These are phyloP conservation scores for Neltuma alba DNA, from an alignment of 306 rosid genomes.

Conservation along the genomic window DNA sequence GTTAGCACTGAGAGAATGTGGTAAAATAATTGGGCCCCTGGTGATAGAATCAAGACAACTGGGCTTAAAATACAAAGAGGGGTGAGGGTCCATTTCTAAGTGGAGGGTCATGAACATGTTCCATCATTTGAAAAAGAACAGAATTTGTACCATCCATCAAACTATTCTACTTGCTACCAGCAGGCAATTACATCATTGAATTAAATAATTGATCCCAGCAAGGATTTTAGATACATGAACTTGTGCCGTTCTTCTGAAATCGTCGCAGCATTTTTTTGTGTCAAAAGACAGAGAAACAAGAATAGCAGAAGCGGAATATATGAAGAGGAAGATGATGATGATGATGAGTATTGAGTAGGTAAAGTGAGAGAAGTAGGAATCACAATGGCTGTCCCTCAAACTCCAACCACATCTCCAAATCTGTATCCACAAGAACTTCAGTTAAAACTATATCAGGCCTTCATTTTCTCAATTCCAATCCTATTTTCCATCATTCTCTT, in stretches of 20 bases:
- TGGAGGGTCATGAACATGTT: slow-evolving; percentile 53
- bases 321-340: background rate
- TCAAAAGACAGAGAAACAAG: background rate
- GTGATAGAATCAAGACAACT: background rate
- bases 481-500: slow-evolving; percentile 81
- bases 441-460: slow-evolving; percentile 87
- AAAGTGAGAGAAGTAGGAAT: background rate
- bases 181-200: background rate
- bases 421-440: slow-evolving; percentile 79
- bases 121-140: slow-evolving; percentile 42
- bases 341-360: background rate
- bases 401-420: slow-evolving; percentile 53
- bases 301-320: background rate
- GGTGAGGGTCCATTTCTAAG: slow-evolving; percentile 39
- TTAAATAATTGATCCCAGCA: background rate
- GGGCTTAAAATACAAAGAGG: background rate
- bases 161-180: background rate
- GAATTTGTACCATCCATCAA: slow-evolving; percentile 6
- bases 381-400: slow-evolving; percentile 56
- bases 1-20: background rate
- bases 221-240: background rate
- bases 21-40: background rate
- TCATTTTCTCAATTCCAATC: slow-evolving; percentile 82
- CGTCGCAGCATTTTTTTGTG: background rate
- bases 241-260: background rate